Conservation (phyloP, 768 basidiomycete genomes). For the Boletus subcaerulescens region DNA sequence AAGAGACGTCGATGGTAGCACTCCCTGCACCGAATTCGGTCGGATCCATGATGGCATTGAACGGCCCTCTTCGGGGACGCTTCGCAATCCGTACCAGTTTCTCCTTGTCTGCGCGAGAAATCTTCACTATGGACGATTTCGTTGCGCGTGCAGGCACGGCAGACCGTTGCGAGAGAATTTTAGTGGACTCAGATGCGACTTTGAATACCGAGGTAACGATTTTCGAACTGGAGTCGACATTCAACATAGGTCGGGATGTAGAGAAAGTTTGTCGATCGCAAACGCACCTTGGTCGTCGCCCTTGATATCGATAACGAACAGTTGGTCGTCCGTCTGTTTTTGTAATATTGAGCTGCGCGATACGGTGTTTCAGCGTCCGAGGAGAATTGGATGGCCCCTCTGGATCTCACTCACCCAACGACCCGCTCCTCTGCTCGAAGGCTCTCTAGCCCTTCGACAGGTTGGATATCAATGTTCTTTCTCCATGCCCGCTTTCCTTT, state of each 20-base stretch:
- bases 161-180: constrained; percentile 82
- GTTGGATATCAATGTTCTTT: constrained; percentile 85
- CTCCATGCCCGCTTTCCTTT: constrained; percentile 95
- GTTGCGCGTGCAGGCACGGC: constrained; percentile 72
- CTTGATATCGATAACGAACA: constrained; percentile 77
- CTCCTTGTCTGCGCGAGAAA: constrained; percentile 71
- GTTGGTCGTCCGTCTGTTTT: constrained; percentile 64
- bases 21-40: constrained; percentile 65
- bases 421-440: constrained; percentile 79
- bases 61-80: constrained; percentile 65
- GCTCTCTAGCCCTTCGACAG: constrained; percentile 72
- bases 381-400: rapidly evolving
- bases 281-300: constrained; percentile 69
- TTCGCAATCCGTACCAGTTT: constrained; percentile 75
- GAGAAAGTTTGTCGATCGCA: too few relatives aligned
- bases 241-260: background rate
- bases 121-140: constrained; percentile 28
- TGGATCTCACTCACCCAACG: constrained; percentile 54
- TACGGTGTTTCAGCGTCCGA: background rate
- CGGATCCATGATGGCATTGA: constrained; percentile 69
- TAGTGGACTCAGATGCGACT: constrained; percentile 58
- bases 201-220: constrained; percentile 52
- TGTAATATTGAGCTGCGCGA: constrained; percentile 55
- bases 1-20: constrained; percentile 58
- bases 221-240: constrained; percentile 49